Conservation (phyloP, 176 grass and related monocot genomes). For the Zoysia japonica region DNA sequence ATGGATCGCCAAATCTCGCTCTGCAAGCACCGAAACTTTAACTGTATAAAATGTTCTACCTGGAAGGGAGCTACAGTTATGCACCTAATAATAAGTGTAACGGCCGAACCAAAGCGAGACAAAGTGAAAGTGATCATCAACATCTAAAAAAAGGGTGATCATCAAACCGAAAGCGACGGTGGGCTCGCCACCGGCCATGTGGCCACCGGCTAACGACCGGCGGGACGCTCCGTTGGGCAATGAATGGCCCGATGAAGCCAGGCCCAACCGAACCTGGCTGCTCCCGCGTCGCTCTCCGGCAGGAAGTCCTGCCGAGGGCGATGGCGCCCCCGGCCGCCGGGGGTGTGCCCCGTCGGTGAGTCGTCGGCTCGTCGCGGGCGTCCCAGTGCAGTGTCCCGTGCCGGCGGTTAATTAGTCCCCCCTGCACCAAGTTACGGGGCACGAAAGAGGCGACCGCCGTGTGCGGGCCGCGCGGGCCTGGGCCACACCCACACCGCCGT, state of each 20-base stretch:
- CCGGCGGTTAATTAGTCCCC: conserved; percentile 6
- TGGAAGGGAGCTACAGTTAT: too few species aligned
- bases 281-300: conserved; percentile 40
- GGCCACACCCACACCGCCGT: conserved; percentile 7
- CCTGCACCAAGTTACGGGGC: neutral
- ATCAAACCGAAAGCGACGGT: conserved; percentile 6
- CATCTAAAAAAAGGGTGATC: neutral
- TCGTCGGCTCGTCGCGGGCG: neutral
- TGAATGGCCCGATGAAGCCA: conserved; percentile 3
- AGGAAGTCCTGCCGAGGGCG: conserved; percentile 19
- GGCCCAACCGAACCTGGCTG: conserved; percentile 28
- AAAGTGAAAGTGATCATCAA: neutral
- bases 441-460: conserved; percentile 22
- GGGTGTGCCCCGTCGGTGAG: neutral
- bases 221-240: neutral
- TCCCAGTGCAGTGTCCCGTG: neutral
- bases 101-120: neutral
- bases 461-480: conserved; percentile 27
- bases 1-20: conserved; percentile 43
- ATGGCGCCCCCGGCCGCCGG: too few species aligned
- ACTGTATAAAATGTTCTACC: too few species aligned
- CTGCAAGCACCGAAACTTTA: conserved; percentile 5
- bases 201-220: neutral
- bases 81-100: neutral
- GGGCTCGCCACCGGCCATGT: neutral